A percentile compares a stretch with the other conserved stretches of the same genome.
Conservation (phyloP, 164 flowering plant genomes). For the Berberis thunbergii region DNA sequence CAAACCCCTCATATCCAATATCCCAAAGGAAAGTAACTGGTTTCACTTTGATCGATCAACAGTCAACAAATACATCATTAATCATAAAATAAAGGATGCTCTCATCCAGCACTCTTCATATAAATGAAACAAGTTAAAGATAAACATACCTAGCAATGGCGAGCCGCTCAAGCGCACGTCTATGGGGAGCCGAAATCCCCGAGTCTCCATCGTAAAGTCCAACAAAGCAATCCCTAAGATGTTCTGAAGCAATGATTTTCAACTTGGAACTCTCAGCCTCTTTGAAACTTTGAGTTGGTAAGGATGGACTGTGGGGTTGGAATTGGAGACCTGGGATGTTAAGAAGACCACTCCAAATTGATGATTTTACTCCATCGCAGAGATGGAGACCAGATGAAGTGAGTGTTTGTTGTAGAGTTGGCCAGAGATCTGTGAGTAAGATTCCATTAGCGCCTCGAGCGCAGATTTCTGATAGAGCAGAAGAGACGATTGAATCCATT, state of each 20-base stretch:
- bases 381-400: constrained; percentile 33
- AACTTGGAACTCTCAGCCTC: constrained; percentile 40
- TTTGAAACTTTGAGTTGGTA: constrained; percentile 16
- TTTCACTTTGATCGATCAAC: neutral
- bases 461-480: constrained; percentile 78
- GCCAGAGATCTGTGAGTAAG: constrained; percentile 39
- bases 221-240: constrained; percentile 52
- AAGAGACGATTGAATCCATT: constrained; percentile 61
- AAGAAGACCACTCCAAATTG: constrained; percentile 42
- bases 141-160: constrained; percentile 42
- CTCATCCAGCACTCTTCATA: neutral
- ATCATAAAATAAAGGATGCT: neutral
- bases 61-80: neutral
- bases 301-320: constrained; percentile 2
- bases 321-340: constrained; percentile 43
- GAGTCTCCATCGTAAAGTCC: constrained; percentile 63
- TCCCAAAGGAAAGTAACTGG: too few species aligned
- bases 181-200: constrained; percentile 31
- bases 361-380: constrained; percentile 32
- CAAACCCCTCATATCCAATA: too few species aligned
- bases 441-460: constrained; percentile 38
- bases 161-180: constrained; percentile 52
- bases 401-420: constrained; percentile 25
- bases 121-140: neutral
- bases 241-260: constrained; percentile 48